Percentiles rank a stretch among this genome's conserved stretches.
These are phyloP conservation scores for Nannochloris sp. DNA, from an alignment of 139 green algal species.

Conservation along the genomic window DNA sequence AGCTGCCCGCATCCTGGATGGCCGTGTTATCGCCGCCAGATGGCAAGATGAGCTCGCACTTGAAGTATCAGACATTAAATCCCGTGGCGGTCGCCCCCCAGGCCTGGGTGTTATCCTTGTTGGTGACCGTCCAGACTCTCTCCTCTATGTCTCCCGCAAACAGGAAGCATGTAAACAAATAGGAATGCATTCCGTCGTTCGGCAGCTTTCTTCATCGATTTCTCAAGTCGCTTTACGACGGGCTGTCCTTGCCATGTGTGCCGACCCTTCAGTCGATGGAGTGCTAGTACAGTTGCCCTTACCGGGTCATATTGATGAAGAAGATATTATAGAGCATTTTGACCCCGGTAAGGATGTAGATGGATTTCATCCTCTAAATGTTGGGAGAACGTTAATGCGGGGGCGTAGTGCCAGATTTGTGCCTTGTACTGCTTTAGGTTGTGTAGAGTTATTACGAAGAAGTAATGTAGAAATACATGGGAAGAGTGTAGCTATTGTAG, in stretches of 20 bases:
- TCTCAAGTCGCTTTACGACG: constrained; percentile 30
- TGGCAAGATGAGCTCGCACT: constrained; percentile 32
- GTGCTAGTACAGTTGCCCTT: constrained; percentile 97
- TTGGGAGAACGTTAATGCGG: constrained; percentile 50
- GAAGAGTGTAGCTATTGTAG: constrained; percentile 76
- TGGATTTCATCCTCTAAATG: constrained; percentile 94
- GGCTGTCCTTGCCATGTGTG: constrained; percentile 65
- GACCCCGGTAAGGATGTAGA: constrained; percentile 90
- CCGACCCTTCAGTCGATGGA: constrained; percentile 78
- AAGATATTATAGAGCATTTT: constrained; percentile 74
- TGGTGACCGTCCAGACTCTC: constrained; percentile 78
- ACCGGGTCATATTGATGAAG: constrained; percentile 86
- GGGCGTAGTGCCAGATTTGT: constrained; percentile 42
- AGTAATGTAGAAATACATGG: constrained; percentile 40
- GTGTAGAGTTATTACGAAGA: constrained; percentile 51
- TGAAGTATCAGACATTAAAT: constrained; percentile 22
- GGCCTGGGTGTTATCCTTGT: constrained; percentile 89
- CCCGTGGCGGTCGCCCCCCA: constrained; percentile 37
- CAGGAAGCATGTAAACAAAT: constrained; percentile 67
- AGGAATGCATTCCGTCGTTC: constrained; percentile 19
- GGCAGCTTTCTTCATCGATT: constrained; percentile 33
- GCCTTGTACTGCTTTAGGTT: constrained; percentile 67
- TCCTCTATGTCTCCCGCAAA: constrained; percentile 91
- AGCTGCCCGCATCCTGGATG: constrained; percentile 5
- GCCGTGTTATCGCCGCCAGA: not conserved